A percentile compares a stretch with the other conserved stretches of the same genome.
Conservation (phyloP, 371 early-diverging fungal species). For the Gilbertella persicaria region DNA sequence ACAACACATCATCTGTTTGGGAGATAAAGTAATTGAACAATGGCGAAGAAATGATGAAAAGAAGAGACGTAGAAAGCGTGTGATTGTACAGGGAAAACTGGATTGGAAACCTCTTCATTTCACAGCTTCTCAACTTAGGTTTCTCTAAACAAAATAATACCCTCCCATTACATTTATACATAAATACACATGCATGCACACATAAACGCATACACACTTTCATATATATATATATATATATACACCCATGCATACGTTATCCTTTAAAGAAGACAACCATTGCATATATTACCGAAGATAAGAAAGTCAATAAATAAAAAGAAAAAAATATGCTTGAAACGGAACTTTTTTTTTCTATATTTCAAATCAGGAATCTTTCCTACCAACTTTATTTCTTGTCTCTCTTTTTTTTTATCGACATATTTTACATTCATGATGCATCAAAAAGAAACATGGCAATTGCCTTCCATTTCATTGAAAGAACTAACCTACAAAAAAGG, state of each 20-base stretch:
- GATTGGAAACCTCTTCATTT: conserved; percentile 84
- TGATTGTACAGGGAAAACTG: conserved; percentile 78
- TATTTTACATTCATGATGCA: too few relatives aligned
- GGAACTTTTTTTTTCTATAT: too few relatives aligned
- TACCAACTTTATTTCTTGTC: too few relatives aligned
- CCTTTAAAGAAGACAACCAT: too few relatives aligned
- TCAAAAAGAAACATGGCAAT: too few relatives aligned
- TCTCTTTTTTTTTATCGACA: too few relatives aligned
- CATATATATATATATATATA: background rate
- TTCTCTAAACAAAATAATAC: conserved; percentile 43
- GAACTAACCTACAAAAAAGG: background rate
- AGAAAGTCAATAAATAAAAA: background rate
- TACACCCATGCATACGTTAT: too few relatives aligned
- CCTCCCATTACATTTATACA: background rate
- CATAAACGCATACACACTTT: too few relatives aligned
- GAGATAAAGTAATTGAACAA: conserved; percentile 83
- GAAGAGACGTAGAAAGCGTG: conserved; percentile 51
- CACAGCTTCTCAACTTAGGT: conserved; percentile 78
- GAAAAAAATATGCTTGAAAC: background rate
- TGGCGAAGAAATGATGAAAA: conserved; percentile 73
- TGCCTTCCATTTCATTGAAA: too few relatives aligned
- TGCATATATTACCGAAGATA: background rate
- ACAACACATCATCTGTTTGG: conserved; percentile 88
- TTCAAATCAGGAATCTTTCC: background rate
- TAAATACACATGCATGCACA: background rate